Conservation (phyloP, 2,329 filamentous ascomycete species). For the Tolypocladium nubicola region DNA sequence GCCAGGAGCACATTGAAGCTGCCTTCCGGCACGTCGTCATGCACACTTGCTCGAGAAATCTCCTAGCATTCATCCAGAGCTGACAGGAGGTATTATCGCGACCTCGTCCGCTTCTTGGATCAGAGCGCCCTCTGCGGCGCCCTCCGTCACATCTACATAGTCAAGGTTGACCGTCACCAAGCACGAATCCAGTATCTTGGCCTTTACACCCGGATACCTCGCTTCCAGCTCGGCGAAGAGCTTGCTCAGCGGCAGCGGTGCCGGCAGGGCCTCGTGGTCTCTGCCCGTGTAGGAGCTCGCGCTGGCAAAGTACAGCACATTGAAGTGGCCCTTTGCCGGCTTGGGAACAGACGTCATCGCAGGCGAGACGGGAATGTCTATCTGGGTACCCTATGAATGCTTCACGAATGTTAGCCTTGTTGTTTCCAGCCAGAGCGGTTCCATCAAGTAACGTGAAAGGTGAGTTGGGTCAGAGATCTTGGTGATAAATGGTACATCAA, state of each 20-base stretch:
- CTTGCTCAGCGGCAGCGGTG: slow-evolving; percentile 50
- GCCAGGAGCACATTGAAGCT: background rate
- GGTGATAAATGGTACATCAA: slow-evolving; percentile 54
- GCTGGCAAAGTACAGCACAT: slow-evolving; percentile 71
- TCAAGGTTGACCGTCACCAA: slow-evolving; percentile 72
- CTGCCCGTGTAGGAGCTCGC: slow-evolving; percentile 62
- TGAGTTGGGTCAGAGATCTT: slow-evolving; percentile 55
- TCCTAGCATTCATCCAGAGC: slow-evolving; percentile 52
- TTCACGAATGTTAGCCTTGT: background rate
- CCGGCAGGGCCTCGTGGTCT: slow-evolving; percentile 52
- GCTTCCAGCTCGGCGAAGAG: slow-evolving; percentile 60
- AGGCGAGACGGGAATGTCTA: slow-evolving; percentile 2
- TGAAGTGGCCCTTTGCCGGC: slow-evolving; percentile 57
- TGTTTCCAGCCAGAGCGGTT: slow-evolving; percentile 1
- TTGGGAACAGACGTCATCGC: slow-evolving; percentile 29
- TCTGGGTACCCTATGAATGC: background rate
- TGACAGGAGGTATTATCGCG: slow-evolving; percentile 79
- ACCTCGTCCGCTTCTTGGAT: slow-evolving; percentile 73
- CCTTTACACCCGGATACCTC: slow-evolving; percentile 57
- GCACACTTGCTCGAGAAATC: background rate
- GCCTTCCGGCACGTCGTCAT: background rate
- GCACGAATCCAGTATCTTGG: slow-evolving; percentile 59
- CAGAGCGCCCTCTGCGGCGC: slow-evolving; percentile 27
- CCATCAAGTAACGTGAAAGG: slow-evolving; percentile 5
- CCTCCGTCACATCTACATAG: slow-evolving; percentile 59